Percentiles rank a stretch among this genome's conserved stretches.
Evolutionary conservation across 495 filamentous ascomycete species (phyloP).

Genomic region (Trichoderma virens): DNA sequence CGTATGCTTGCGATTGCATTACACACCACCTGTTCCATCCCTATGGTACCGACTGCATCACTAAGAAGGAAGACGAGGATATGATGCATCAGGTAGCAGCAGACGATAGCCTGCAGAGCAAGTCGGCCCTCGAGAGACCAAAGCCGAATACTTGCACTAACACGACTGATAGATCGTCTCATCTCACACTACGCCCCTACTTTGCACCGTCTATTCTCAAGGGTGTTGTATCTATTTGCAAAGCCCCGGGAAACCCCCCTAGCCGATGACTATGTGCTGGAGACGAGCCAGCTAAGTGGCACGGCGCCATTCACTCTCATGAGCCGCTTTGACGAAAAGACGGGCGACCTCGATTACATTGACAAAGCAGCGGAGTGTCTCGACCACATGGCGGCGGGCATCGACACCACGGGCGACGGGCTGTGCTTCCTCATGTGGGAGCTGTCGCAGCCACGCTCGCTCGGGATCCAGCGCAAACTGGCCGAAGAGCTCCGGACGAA

Average conservation of each 20-base stretch:
- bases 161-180: constrained; percentile 30
- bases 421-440: constrained; percentile 62
- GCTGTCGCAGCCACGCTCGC: constrained; percentile 47
- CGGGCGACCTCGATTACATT: constrained; percentile 23
- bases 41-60: constrained; percentile 49
- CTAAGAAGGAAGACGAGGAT: constrained; percentile 39
- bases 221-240: constrained; percentile 31
- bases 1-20: constrained; percentile 59
- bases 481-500: constrained; percentile 38
- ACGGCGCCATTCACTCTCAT: constrained; percentile 37
- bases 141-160: neutral
- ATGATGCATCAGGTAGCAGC: constrained; percentile 61
- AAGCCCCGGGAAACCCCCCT: constrained; percentile 39
- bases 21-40: constrained; percentile 60
- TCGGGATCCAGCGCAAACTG: constrained; percentile 37
- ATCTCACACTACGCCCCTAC: constrained; percentile 32
- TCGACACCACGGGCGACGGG: constrained; percentile 60
- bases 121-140: constrained; percentile 10
- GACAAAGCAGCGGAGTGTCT: constrained; percentile 42
- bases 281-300: constrained; percentile 26
- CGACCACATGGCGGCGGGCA: constrained; percentile 53
- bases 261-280: constrained; percentile 35
- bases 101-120: constrained; percentile 56
- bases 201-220: constrained; percentile 30
- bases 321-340: constrained; percentile 32